A percentile compares a stretch with the other conserved stretches of the same genome.
These are phyloP conservation scores for Dendryphion nanum DNA, from an alignment of 2,329 filamentous ascomycete genomes.

Conservation along the genomic window DNA sequence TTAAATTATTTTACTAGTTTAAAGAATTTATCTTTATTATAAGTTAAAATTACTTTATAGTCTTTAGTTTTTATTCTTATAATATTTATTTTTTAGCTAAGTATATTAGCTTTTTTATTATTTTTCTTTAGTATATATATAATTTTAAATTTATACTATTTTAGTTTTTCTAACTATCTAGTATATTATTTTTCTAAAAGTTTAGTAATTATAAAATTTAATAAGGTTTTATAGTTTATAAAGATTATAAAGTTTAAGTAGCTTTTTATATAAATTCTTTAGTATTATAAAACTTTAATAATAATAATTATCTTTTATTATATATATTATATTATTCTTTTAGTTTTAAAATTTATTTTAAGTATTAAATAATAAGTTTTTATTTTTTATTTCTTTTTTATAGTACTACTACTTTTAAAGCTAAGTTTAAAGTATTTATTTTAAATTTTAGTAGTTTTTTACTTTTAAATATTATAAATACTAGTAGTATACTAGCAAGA, in stretches of 20 bases:
- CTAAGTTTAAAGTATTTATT: constrained; percentile 1
- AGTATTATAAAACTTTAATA: constrained; percentile 1
- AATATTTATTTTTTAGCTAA: constrained; percentile 1
- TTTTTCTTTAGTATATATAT: background rate
- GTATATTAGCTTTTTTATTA: constrained; percentile 1
- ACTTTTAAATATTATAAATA: background rate
- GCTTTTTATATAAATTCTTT: background rate
- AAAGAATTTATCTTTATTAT: background rate
- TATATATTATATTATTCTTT: constrained; percentile 2
- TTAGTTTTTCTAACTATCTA: constrained; percentile 2
- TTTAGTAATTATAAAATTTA: constrained; percentile 2
- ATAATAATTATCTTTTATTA: constrained; percentile 3
- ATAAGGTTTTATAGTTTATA: constrained; percentile 2
- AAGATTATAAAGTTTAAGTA: background rate
- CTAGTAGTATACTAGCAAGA: too few relatives aligned
- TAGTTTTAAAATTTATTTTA: background rate
- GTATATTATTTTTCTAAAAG: constrained; percentile 1
- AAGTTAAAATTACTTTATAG: background rate
- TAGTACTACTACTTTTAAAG: background rate
- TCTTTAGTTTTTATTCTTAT: background rate
- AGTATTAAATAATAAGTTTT: constrained; percentile 2
- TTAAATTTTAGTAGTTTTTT: constrained; percentile 1
- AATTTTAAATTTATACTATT: constrained; percentile 3
- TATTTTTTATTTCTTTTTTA: background rate
- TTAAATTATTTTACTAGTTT: background rate